Base-by-base conservation (phyloP, 768 basidiomycete species). In the Phanerodontia chrysosporium region DNA sequence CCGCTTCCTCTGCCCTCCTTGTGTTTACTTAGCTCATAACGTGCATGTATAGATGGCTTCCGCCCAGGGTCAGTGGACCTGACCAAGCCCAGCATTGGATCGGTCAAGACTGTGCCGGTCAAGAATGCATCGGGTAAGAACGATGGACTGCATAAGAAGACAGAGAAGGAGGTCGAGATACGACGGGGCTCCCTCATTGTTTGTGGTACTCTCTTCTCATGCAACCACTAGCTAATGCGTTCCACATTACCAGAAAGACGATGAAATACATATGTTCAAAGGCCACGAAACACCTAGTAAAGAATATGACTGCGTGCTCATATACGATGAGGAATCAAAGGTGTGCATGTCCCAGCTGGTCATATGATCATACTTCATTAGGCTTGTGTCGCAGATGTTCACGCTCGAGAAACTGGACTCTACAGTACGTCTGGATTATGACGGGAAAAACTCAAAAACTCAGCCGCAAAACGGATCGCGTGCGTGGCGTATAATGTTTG, bases 341-440 rank as follows among this genome's bases (percentile, higher is more conserved):
- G 90, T 89, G 1, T 16, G 48, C 51, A 39, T 14, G 48, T 30
- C 55, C 22, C 39, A 10, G 10, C 45, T 48, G 42, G 36, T 36
- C 8, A 58, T 60, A 46, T 9, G 44, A 53, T 21, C n/a, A 44
- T 55, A n/a, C n/a, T 27, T 48, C 21, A 48, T 45, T 48, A 32
- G 32, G 29, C 48, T 27, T 48, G 21, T n/a, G 57, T 22, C 21
- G 10, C 64, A 91, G 89, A 80, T 78, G 54, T 88, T 84, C 65
- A 87, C 84, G 10, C 74, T 91, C 21, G 90, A 92, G 74, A 90
- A 89, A 68, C 70, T 92, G 3, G 90, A 91, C 55, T 84, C 87
- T 3, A 79, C 74, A 58, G 74, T 89, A 29, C 74, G 66, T n/a
- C 74, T 90, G 7, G 78, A 70, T 24, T 82, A 80, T 64, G 81